A percentile compares a stretch with the other conserved stretches of the same genome.
Evolutionary conservation across 306 rosid genomes (phyloP).

Genomic region (Cercis canadensis): DNA sequence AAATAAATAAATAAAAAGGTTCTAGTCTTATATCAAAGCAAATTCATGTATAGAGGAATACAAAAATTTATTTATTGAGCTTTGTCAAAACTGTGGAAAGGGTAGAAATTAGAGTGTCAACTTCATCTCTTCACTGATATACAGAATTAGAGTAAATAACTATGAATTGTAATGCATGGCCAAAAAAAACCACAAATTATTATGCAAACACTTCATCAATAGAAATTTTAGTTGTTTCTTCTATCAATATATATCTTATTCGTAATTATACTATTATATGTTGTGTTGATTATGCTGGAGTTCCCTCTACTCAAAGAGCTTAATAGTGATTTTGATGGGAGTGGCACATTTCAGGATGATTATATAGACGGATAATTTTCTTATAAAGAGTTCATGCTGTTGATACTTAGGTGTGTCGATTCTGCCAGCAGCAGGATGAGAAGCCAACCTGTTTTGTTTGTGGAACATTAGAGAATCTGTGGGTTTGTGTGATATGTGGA

Average conservation of each 20-base stretch:
- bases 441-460: slow-evolving; percentile 78
- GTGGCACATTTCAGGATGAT: slow-evolving; percentile 24
- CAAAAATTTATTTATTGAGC: background rate
- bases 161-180: no score
- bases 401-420: slow-evolving; percentile 77
- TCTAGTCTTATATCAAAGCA: slow-evolving; percentile 15
- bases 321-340: slow-evolving; percentile 4
- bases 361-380: slow-evolving; percentile 34
- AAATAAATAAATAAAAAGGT: no score
- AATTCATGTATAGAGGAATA: slow-evolving; percentile 8
- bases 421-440: slow-evolving; percentile 89
- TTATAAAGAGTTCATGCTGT: slow-evolving; percentile 37
- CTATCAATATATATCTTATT: slow-evolving; percentile 9
- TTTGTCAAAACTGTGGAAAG: slow-evolving; percentile 12
- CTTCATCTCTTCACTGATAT: slow-evolving; percentile 28
- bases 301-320: slow-evolving; percentile 15
- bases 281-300: slow-evolving; percentile 7
- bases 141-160: background rate
- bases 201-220: background rate
- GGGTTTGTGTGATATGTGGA: slow-evolving; percentile 93
- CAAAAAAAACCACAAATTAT: background rate
- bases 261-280: slow-evolving; percentile 13
- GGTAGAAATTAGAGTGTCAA: background rate
- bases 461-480: slow-evolving; percentile 77
- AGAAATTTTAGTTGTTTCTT: no score